phyloP scores from a whole-genome alignment of 2,329 filamentous ascomycete genomes.

The Fusarium praegraminearum region DNA sequence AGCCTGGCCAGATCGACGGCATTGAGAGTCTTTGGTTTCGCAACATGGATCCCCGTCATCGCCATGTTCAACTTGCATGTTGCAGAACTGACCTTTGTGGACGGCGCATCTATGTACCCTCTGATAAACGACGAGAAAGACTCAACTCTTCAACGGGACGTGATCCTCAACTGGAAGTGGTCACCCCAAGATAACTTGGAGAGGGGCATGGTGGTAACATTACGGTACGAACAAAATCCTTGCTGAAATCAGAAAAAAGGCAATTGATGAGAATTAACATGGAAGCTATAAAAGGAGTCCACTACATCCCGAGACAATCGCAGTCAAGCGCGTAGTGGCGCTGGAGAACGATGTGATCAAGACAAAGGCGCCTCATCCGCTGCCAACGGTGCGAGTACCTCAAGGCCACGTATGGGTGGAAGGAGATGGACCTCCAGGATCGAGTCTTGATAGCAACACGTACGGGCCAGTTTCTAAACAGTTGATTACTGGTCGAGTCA shows the following conservation, averaged over 20 bases:
- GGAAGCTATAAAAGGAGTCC: slow-evolving; percentile 69
- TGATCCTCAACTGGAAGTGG: slow-evolving; percentile 71
- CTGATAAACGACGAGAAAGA: slow-evolving; percentile 77
- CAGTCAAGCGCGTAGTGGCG: slow-evolving; percentile 86
- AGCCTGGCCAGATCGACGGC: slow-evolving; percentile 53
- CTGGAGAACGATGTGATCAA: slow-evolving; percentile 82
- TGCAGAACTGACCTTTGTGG: slow-evolving; percentile 68
- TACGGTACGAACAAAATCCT: slow-evolving; percentile 64
- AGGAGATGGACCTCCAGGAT: slow-evolving; percentile 80
- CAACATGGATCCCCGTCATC: slow-evolving; percentile 71
- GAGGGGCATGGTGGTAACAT: slow-evolving; percentile 80
- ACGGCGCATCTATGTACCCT: slow-evolving; percentile 80
- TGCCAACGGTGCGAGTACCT: slow-evolving; percentile 73
- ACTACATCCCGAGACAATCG: slow-evolving; percentile 73
- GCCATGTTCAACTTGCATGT: slow-evolving; percentile 72
- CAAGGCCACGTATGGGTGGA: slow-evolving; percentile 94
- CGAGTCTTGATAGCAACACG: slow-evolving; percentile 85
- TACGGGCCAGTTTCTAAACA: slow-evolving; percentile 86
- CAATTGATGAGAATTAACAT: slow-evolving; percentile 10
- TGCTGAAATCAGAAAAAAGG: neutral
- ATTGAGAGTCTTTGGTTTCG: slow-evolving; percentile 63
- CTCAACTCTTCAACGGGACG: slow-evolving; percentile 64
- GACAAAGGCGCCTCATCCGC: slow-evolving; percentile 71
- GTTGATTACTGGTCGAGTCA: slow-evolving; percentile 80
- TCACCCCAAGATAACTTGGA: slow-evolving; percentile 68